Base-by-base conservation (phyloP, 345 rosid genomes). In the Citrus mangshanensis region DNA sequence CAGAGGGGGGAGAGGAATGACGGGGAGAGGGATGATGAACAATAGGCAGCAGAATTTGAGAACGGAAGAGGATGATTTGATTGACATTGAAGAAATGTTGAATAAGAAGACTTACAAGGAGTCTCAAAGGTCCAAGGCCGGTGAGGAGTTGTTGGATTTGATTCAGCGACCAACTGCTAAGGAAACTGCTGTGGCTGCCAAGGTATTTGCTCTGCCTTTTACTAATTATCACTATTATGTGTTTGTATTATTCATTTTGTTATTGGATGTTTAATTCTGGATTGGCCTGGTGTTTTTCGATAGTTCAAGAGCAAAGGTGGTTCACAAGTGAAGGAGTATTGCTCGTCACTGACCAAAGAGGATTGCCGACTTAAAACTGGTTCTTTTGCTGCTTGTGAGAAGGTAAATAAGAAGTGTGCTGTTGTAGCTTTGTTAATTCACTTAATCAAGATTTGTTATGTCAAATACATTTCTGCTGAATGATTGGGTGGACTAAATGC, bases 251-350 rank as follows among this genome's bases (percentile, higher is more conserved):
- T 25, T 58, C 69, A 16, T 18, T 54, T 37, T 54, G 32, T 10
- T 66, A 9, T 27, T 58, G 6, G 46, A 3, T 30, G 55, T 63
- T 61, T 60, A 14, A 25, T 27, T 67, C 1, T 6, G 69, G 1
- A 27, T 35, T 71, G 77, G 30, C 60, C 30, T 64, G 35, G 40
- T 19, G 65, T 82, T 55, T 81, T 78, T 74, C 5, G 66, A 77
- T 78, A 96, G 98, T 96, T 96, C 84, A 96, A 93, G 88, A 91
- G 97, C 75, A 94, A 94, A 94, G 99, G 98, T 65, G 99, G 99
- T 67, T 93, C 98, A 40, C 98, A 93, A 84, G 89, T 96, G 72
- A 96, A 92, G 92, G 95, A 94, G 82, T 96, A 94, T 79, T 94
- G 98, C 82, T 89, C 96, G 21, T 89, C 97, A 42, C 86, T 96